These are phyloP conservation scores for Ogataea wickerhamii DNA, from an alignment of 805 yeast species.

Conservation along the genomic window DNA sequence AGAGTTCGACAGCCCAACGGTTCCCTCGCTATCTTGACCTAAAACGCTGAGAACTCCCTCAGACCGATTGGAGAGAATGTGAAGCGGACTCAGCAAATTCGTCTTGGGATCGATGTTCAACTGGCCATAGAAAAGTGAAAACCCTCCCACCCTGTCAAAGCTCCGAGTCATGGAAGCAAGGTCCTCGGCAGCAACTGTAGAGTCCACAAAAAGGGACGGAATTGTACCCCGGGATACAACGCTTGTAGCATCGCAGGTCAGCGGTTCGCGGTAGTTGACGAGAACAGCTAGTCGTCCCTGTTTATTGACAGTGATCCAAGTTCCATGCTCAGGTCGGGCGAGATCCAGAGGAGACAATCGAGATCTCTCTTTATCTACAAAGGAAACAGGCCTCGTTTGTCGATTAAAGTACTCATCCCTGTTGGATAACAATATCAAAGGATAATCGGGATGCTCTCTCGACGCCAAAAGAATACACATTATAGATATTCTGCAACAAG, in stretches of 20 bases:
- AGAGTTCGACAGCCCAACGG: slow-evolving; percentile 68
- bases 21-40: slow-evolving; percentile 14
- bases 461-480: slow-evolving; percentile 84
- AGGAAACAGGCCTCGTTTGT: slow-evolving; percentile 59
- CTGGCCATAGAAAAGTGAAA: slow-evolving; percentile 56
- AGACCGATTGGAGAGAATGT: slow-evolving; percentile 48
- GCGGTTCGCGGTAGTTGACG: slow-evolving; percentile 65
- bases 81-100: slow-evolving; percentile 32
- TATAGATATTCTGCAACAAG: not conserved
- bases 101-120: slow-evolving; percentile 29
- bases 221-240: slow-evolving; percentile 43
- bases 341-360: slow-evolving; percentile 71
- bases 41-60: slow-evolving; percentile 25
- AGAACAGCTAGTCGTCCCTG: slow-evolving; percentile 64
- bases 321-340: slow-evolving; percentile 72
- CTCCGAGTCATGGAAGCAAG: slow-evolving; percentile 28
- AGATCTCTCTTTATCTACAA: slow-evolving; percentile 21
- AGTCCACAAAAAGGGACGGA: slow-evolving; percentile 38
- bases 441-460: slow-evolving; percentile 66
- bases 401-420: slow-evolving; percentile 82
- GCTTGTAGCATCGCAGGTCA: slow-evolving; percentile 20
- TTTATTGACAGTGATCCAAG: slow-evolving; percentile 77
- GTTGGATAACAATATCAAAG: slow-evolving; percentile 74
- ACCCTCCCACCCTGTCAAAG: slow-evolving; percentile 52
- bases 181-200: slow-evolving; percentile 24